These are phyloP conservation scores for Aureobasidium namibiae DNA, from an alignment of 2,329 filamentous ascomycete genomes.

Conservation along the genomic window DNA sequence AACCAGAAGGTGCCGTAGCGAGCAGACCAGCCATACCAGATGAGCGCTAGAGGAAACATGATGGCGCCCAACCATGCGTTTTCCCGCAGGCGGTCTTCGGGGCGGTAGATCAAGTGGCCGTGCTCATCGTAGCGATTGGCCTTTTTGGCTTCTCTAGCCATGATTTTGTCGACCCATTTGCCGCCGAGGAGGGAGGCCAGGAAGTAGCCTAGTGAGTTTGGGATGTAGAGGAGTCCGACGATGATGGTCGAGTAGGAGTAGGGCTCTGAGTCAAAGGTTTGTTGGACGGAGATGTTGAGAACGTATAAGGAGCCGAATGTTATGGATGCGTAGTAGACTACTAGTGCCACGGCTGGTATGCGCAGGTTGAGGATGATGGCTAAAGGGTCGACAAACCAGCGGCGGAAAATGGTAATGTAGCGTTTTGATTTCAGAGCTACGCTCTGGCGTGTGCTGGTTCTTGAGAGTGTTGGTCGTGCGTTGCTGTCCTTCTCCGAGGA, in stretches of 20 bases:
- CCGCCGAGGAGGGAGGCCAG: slow-evolving; percentile 61
- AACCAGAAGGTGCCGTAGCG: slow-evolving; percentile 56
- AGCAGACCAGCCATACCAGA: slow-evolving; percentile 72
- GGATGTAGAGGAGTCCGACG: slow-evolving; percentile 70
- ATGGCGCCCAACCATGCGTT: slow-evolving; percentile 70
- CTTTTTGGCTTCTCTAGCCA: slow-evolving; percentile 64
- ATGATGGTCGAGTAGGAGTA: slow-evolving; percentile 63
- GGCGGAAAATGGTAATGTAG: slow-evolving; percentile 47
- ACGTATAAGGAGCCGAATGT: slow-evolving; percentile 70
- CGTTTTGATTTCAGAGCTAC: slow-evolving; percentile 49
- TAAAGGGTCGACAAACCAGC: slow-evolving; percentile 63
- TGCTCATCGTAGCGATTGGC: slow-evolving; percentile 60
- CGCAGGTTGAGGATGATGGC: slow-evolving; percentile 62
- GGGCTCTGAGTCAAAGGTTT: slow-evolving; percentile 56
- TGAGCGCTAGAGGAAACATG: slow-evolving; percentile 60
- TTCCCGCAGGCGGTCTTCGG: slow-evolving; percentile 75
- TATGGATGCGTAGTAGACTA: slow-evolving; percentile 65
- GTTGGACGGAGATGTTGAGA: slow-evolving; percentile 68
- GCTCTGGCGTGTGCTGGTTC: slow-evolving; percentile 55
- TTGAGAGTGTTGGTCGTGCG: slow-evolving; percentile 22
- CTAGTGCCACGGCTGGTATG: slow-evolving; percentile 65
- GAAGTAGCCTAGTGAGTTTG: slow-evolving; percentile 65
- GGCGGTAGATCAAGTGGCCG: slow-evolving; percentile 59
- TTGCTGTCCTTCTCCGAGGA: slow-evolving; percentile 20
- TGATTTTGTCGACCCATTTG: slow-evolving; percentile 71